Base-by-base conservation (phyloP, 2,329 filamentous ascomycete genomes). In the Colletotrichum siamense region DNA sequence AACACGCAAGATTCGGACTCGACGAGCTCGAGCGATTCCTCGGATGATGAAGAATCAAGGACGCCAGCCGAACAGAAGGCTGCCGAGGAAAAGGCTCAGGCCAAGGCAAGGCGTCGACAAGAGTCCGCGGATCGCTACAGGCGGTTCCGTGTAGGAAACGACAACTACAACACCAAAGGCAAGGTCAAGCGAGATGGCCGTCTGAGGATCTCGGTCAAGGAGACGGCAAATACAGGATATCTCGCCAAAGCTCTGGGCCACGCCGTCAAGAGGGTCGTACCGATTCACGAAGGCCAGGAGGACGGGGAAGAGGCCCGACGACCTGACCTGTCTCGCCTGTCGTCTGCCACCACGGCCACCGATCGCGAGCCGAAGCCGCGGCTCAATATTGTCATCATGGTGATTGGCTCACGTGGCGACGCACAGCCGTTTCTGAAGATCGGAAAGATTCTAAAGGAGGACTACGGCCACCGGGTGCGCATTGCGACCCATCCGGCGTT, bases 321-420 rank as follows among this genome's bases (percentile, higher is more conserved):
- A n/a, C 66, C 65, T 44, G 8, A 74, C 69, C 59, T 75, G 49
- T 76, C 76, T 8, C 76, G 75, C n/a, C 71, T 80, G 7, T 83
- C 84, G 1, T 84, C 85, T 6, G 81, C 82, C 1, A 82, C 82
- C 5, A 84, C 83, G 5, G 81, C 82, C 9, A 79, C 81, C 4
- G 81, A 84, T 16, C 80, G 79, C 10, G 69, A 78, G 15, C 83
- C 82, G 24, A 84, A 83, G n/a, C 89, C 92, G 2, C 86, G 82
- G 12, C 86, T 97, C 63, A 96, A 96, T 82, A 94, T 97, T 69
- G 94, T 96, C 32, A 93, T 96, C 79, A 95, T 96, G 91, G 94
- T 96, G 8, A 95, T 96, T 79, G 95, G 95, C 4, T 95, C 92
- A 4, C 89, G 95, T 65, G 95, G 95, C 44, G 95, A 97, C 81